Percentiles rank a stretch among this genome's conserved stretches.
Conservation (phyloP, 371 early-diverging fungal genomes). For the Ecytonucleospora hepatopenaei region DNA sequence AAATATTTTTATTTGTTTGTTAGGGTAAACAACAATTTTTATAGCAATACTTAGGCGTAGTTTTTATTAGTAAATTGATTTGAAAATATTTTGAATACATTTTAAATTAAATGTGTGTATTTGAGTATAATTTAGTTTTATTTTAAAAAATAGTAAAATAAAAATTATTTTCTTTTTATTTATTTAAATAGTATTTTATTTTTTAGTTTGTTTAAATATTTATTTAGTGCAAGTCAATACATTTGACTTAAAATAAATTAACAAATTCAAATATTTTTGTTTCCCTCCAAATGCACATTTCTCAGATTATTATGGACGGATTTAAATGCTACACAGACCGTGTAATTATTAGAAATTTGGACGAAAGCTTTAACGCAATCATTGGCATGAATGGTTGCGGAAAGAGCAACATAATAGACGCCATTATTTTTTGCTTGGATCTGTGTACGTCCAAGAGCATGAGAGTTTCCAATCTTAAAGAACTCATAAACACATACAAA, state of each 20-base stretch:
- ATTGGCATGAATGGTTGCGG: slow-evolving; percentile 98
- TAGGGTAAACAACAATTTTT: too few relatives aligned
- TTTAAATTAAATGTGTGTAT: too few relatives aligned
- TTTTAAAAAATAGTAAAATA: too few relatives aligned
- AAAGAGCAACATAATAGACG: slow-evolving; percentile 95
- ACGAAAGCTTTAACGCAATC: slow-evolving; percentile 75
- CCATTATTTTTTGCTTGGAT: slow-evolving; percentile 94
- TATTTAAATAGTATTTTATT: too few relatives aligned
- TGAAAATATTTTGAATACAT: too few relatives aligned
- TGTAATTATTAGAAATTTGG: slow-evolving; percentile 40
- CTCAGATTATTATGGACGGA: slow-evolving; percentile 50
- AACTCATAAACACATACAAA: slow-evolving; percentile 43
- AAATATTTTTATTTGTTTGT: too few relatives aligned
- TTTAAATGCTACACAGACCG: slow-evolving; percentile 54
- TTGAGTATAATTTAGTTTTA: too few relatives aligned
- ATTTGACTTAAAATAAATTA: background rate
- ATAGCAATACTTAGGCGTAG: too few relatives aligned
- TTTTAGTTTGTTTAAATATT: background rate
- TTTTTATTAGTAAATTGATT: too few relatives aligned
- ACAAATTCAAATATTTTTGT: background rate
- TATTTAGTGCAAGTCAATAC: background rate
- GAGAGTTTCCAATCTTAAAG: slow-evolving; percentile 24
- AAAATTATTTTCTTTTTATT: too few relatives aligned
- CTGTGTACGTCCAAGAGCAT: slow-evolving; percentile 62
- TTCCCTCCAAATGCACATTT: slow-evolving; percentile 44